Evolutionary conservation across 352 stramenopile species (phyloP), one percentile per base, ranked within the genome.

Genomic region (Phytopythium litorale): DNA sequence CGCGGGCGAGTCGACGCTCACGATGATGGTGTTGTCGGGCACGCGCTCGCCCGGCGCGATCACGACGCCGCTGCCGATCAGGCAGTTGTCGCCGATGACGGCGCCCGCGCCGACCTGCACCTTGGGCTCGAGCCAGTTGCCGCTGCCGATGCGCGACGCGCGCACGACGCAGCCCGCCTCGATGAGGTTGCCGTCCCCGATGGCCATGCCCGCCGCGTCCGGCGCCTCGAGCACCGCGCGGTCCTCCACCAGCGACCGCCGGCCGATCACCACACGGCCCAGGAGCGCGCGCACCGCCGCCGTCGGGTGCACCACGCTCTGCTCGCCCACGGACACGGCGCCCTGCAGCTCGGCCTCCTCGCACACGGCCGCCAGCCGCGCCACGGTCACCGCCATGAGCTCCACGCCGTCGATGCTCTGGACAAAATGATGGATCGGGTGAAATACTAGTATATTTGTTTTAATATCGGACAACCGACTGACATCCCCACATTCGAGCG

Each of bases 51-150:
- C 63, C n/a, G 64, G 68, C 21, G 71, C 74, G 63, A 96, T 75
- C 28, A 93, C 73, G 63, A 96, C 83, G 66, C 84, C 79, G 51
- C 80, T 89, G 62, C 87, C 87, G 45, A 96, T 88, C 58, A 94
- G 55, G 64, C 87, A 96, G 64, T 92, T 86, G 65, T 78, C 82
- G 37, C 87, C 87, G 56, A 96, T 82, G 42, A 88, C 70, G 3
- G 83, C 89, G 50, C 84, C 83, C 1, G 56, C 63, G 9, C 68
- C 67, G 2, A 73, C 72, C 55, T 71, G 40, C 9, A 77, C 71
- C 56, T 91, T 89, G n/a, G 87, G 71, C 59, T 96, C 87, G 33
- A 96, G 90, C 70, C 75, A 85, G 67, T 92, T 94, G 62, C 76
- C 73, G 58, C 77, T 73, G 16, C 87, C 87, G 16, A 96, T 68